Evolutionary conservation across 2,329 filamentous ascomycete species (phyloP).

Genomic region (Seiridium unicorne): DNA sequence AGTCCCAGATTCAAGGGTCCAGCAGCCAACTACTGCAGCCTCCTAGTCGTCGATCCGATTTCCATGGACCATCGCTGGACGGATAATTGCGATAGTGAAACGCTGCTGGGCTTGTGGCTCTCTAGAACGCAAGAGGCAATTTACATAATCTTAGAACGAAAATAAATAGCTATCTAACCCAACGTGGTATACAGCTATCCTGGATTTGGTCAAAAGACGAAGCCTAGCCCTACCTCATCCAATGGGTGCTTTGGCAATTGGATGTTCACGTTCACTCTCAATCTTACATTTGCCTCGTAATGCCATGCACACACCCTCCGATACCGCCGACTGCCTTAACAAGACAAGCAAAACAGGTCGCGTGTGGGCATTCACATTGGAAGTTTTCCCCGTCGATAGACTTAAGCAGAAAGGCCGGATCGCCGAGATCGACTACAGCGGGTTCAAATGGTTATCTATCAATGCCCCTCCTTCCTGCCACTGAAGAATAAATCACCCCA

Average conservation of each 20-base stretch:
- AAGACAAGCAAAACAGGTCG: not conserved
- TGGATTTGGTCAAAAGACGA: too few relatives aligned
- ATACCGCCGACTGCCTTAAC: not conserved
- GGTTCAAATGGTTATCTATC: too few relatives aligned
- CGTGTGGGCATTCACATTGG: too few relatives aligned
- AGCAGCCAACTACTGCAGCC: constrained; percentile 6
- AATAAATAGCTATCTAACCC: not conserved
- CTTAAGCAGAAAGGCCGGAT: not conserved
- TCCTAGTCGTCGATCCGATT: not conserved
- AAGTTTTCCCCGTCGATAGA: too few relatives aligned
- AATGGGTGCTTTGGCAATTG: not conserved
- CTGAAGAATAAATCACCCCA: not conserved
- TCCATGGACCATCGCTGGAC: constrained; percentile 1
- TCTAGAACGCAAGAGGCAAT: not conserved
- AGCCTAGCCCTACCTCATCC: not conserved
- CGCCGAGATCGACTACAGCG: not conserved
- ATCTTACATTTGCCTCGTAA: too few relatives aligned
- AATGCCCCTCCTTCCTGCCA: too few relatives aligned
- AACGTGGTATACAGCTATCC: not conserved
- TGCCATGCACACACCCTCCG: too few relatives aligned
- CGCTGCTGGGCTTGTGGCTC: not conserved
- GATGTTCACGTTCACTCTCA: too few relatives aligned
- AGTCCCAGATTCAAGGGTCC: constrained; percentile 1
- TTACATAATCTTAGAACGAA: too few relatives aligned
- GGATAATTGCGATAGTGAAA: constrained; percentile 7